A percentile compares a stretch with the other conserved stretches of the same genome.
phyloP scores from a whole-genome alignment of 179 eudicot genomes.

The Spergularia azorica region DNA sequence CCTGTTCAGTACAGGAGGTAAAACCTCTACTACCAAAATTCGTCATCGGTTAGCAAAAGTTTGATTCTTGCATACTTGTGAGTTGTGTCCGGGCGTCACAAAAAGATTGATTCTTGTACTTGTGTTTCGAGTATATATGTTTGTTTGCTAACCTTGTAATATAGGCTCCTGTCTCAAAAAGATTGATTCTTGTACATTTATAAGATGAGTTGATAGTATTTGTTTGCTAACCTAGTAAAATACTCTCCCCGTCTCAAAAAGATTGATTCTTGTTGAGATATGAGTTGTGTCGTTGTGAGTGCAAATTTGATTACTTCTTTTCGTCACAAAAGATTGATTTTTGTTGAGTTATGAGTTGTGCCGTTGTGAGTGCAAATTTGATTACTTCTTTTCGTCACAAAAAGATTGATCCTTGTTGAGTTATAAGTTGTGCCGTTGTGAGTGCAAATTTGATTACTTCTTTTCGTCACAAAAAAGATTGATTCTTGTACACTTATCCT shows the following conservation, averaged over 20 bases:
- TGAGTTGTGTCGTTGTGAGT: background rate
- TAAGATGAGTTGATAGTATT: background rate
- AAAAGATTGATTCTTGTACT: too few relatives aligned
- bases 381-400: too few relatives aligned
- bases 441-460: background rate
- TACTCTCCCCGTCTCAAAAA: background rate
- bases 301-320: background rate
- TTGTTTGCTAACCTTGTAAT: too few relatives aligned
- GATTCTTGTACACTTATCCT: background rate
- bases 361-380: background rate
- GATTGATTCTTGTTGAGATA: conserved; percentile 7
- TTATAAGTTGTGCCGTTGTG: background rate
- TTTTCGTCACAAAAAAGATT: too few relatives aligned
- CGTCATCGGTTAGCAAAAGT: too few relatives aligned
- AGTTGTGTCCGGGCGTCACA: too few relatives aligned
- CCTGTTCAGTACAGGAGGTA: conserved; percentile 71
- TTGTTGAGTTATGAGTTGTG: too few relatives aligned
- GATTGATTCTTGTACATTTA: conserved; percentile 3
- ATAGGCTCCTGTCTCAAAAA: too few relatives aligned
- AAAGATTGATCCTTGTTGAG: background rate
- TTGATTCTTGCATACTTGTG: too few relatives aligned
- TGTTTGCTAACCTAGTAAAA: background rate
- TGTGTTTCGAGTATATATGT: too few relatives aligned
- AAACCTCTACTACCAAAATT: background rate
- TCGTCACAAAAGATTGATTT: too few relatives aligned